Base-by-base conservation (phyloP, 176 grass and related monocot genomes). In the Stipa capillata region DNA sequence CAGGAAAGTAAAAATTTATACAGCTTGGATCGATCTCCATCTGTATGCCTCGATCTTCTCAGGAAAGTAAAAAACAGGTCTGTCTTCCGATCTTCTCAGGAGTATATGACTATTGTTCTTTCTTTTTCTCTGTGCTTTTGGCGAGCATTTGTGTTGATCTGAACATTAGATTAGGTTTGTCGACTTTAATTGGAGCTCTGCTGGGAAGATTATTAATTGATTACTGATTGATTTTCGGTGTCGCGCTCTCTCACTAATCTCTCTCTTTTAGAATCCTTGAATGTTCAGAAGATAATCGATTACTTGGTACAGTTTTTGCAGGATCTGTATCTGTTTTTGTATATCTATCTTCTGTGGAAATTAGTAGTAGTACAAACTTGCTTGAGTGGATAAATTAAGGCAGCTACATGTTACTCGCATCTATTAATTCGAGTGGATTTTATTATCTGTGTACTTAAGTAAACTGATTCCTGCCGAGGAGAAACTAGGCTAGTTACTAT, bases 241-340 rank as follows among this genome's bases (percentile, higher is more conserved):
- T n/a, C n/a, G n/a, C n/a, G n/a, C n/a, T n/a, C n/a, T n/a, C n/a
- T n/a, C n/a, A n/a, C n/a, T n/a, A n/a, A n/a, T 31, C 41, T 70
- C 20, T n/a, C n/a, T 23, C 52, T 56, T 39, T 56, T 41, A 18
- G 37, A 42, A 57, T 71, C 51, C 40, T 76, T 29, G 39, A 59
- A 59, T 59, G 37, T 59, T 76, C 16, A 76, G 53, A 76, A 59
- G 39, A 61, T 45, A 27, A 32, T 77, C 18, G 0, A 33, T 8
- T 60, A 44, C 27, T 39, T 33, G 55, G 11, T 60, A 45, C 39
- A n/a, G 9, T 21, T 73, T 61, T 59, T 61, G 74, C 74, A 77
- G 40, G 74, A 61, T 23, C 39, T 77, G 17, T 28, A 77, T 77
- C 39, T 77, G 40, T 77, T 76, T n/a, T 31, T n/a, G n/a, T n/a